Percentiles rank a stretch among this genome's conserved stretches.
Evolutionary conservation across 257 asterid species (phyloP).

Genomic region (Striga asiatica): DNA sequence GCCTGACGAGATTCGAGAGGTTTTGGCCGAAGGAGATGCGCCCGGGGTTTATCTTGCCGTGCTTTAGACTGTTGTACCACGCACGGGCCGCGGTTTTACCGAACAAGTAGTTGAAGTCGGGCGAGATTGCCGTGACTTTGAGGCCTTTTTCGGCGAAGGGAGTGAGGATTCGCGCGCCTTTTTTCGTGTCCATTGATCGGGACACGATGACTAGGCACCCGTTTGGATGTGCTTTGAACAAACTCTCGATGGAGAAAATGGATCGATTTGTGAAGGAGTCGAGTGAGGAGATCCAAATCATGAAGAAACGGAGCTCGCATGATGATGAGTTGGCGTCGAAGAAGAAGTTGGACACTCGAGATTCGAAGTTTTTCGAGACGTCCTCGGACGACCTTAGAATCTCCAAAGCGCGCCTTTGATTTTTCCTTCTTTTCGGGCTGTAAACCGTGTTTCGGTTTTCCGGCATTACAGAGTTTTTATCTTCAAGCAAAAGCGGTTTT

Average conservation of each 20-base stretch:
- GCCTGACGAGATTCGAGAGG: conserved; percentile 67
- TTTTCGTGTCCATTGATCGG: conserved; percentile 47
- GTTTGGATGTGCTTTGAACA: conserved; percentile 52
- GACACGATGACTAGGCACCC: conserved; percentile 58
- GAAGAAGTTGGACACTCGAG: conserved; percentile 42
- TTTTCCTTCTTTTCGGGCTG: conserved; percentile 23
- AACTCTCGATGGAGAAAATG: conserved; percentile 31
- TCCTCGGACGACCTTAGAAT: conserved; percentile 18
- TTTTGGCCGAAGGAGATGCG: conserved; percentile 72
- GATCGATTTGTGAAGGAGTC: conserved; percentile 52
- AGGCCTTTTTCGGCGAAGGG: conserved; percentile 49
- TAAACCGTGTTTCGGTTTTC: conserved; percentile 16
- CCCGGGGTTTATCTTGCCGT: conserved; percentile 54
- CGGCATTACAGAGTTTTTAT: conserved; percentile 23
- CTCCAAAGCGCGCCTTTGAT: conserved; percentile 22
- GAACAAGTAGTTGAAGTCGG: conserved; percentile 54
- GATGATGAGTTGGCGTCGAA: conserved; percentile 18
- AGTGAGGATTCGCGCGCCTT: conserved; percentile 34
- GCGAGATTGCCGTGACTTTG: conserved; percentile 48
- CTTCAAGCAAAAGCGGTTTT: too few species aligned
- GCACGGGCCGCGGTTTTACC: conserved; percentile 47
- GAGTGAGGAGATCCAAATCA: conserved; percentile 73
- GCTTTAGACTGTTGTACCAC: conserved; percentile 46
- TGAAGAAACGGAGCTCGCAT: conserved; percentile 55
- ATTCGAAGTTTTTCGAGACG: conserved; percentile 22